Evolutionary conservation across 2,329 filamentous ascomycete species (phyloP).

Genomic region (Rutstroemia sp.): DNA sequence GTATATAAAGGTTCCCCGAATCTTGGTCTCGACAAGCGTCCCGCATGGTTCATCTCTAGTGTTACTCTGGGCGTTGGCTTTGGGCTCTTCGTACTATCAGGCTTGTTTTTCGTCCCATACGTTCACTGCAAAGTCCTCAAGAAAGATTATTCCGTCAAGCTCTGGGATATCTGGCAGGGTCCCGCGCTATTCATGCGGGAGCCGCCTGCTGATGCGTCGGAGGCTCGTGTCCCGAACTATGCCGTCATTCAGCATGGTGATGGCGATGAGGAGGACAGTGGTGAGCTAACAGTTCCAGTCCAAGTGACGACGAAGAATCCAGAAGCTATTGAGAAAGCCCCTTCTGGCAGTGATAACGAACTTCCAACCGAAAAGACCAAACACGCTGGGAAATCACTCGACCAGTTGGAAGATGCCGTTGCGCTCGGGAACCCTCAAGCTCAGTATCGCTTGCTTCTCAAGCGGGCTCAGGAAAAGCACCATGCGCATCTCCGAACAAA

Average conservation of each 20-base stretch:
- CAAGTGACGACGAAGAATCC: too few relatives aligned
- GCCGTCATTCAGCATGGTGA: conserved; percentile 13
- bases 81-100: conserved; percentile 16
- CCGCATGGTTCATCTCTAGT: conserved; percentile 54
- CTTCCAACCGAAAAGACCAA: conserved; percentile 35
- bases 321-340: too few relatives aligned
- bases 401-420: conserved; percentile 52
- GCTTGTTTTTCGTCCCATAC: conserved; percentile 33
- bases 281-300: too few relatives aligned
- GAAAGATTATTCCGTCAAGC: conserved; percentile 27
- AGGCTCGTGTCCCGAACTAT: background rate
- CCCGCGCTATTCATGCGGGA: conserved; percentile 24
- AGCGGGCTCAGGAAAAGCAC: conserved; percentile 38
- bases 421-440: conserved; percentile 36
- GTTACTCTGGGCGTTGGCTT: conserved; percentile 24
- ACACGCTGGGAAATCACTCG: conserved; percentile 41
- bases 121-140: conserved; percentile 26
- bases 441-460: too few relatives aligned
- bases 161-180: conserved; percentile 29
- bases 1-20: conserved; percentile 75
- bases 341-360: too few relatives aligned
- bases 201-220: background rate
- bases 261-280: too few relatives aligned
- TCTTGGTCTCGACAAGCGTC: conserved; percentile 58
- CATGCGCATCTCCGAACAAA: conserved; percentile 56